Base-by-base conservation (phyloP, 371 early-diverging fungal species). In the Zancudomyces culisetae region DNA sequence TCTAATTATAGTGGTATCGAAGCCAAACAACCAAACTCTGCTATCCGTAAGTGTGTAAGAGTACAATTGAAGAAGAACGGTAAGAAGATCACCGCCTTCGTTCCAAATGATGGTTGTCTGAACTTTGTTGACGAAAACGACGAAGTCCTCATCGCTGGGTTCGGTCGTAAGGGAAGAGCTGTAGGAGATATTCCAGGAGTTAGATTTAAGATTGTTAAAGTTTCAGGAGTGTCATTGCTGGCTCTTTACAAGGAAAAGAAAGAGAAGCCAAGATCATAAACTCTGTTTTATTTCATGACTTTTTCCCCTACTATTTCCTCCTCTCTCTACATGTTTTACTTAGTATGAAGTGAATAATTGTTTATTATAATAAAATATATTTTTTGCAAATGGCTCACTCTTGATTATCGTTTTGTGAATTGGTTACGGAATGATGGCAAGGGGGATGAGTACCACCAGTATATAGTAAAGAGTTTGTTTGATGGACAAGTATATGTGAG, bases 181-280 rank as follows among this genome's bases (percentile, higher is more conserved):
- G 83, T 96, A 70, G 99, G 99, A 86, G 99, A 99, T 94, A 97
- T 98, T 82, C 99, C 99, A 65, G 99, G 99, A 89, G 93, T 99
- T 66, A 90, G 98, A 66, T 99, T 98, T 88, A 98, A 98, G 90
- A 88, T 99, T 62, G 93, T 96, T 75, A 99, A 98, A 81, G 99
- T 99, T 60, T 86, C 98, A 60, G 97, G 97, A 79, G 99, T 99
- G 54, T 90, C 99, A 53, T 86, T 99, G 57, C 74, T 93, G 43
- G 98, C 99, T 56, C 71, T 99, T 72, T 97, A 87, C 81, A 98
- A 93, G 81, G 99, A 98, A 77, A 99, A 99, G 94, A 99, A 98
- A 82, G 97, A 96, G 75, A 98, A 96, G 83, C 94, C 97, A 66
- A 79, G 93, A 68, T 86, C 90, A 62, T 95, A 92, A 80, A 48